Evolutionary conservation across 176 grass and related monocot genomes (phyloP), one percentile per base, ranked within the genome.

Genomic region (Aegilops longissima): DNA sequence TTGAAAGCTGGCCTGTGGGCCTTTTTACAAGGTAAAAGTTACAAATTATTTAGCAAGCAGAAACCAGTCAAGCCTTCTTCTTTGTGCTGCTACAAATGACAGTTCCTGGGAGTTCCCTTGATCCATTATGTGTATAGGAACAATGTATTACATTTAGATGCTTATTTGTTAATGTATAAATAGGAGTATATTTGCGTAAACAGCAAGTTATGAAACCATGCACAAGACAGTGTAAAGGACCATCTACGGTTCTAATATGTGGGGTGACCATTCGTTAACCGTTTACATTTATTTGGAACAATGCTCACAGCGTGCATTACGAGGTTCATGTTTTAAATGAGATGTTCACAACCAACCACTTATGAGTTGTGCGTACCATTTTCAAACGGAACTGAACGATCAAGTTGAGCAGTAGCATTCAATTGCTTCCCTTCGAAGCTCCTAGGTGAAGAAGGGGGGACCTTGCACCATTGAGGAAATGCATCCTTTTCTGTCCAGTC

Each of bases 321-420:
- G 3, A 79, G 24, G 78, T 63, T 52, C 42, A 29, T 42, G 64
- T 78, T 86, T 86, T 71, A 47, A 74, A 79, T 65, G 49, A 81
- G 20, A 76, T 81, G 20, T 44, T 85, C 36, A 17, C 20, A 38
- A 5, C 24, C 31, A 45, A 27, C 44, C 44, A 47, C 44, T 47
- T 47, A 4, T 47, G 44, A 47, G 44, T 47, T 47, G 44, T 47
- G 44, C 44, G 12, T 47, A 47, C 44, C 44, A 47, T 47, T 47
- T 47, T 12, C 44, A 47, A 47, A 47, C 44, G 44, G 1, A 47
- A 47, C 24, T 80, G 59, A 80, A n/a, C 34, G 14, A 17, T 78
- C 16, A 45, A 44, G 14, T 10, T 25, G 33, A 16, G 3, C 25
- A 59, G 36, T 61, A 84, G 61, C 76, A 84, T 87, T 39, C 45